Evolutionary conservation across 345 rosid genomes (phyloP), one percentile per base, ranked within the genome.

Genomic region (Rhizophora apiculata): DNA sequence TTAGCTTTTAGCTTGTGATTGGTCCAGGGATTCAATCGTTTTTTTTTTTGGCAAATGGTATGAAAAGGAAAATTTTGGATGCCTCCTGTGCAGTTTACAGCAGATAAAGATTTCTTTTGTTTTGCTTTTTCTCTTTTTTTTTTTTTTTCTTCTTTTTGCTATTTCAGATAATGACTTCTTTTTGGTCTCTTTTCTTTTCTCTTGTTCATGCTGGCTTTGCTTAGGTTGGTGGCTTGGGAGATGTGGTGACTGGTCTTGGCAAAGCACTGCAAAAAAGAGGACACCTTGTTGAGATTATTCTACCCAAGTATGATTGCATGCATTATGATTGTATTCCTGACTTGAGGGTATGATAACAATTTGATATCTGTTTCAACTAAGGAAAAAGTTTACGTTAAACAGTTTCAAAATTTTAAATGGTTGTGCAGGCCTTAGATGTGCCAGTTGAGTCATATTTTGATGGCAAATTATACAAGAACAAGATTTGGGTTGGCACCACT

Each of bases 171-270:
- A 2, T 43, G 49, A 43, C 18, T 39, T 10, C 22, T 22, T 60
- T 16, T 34, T 71, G 24, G 24, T 24, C 20, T 39, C 18, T 21
- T 54, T 54, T 36, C 51, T 46, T 62, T 31, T 0, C 7, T 21
- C 7, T 63, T 39, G 56, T 22, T 22, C 34, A 30, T 62, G 39
- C 43, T 30, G 4, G 9, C 26, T 52, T 31, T 27, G 56, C 1
- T 53, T 68, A 95, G 99, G 97, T 95, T 84, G 99, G 99, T 67
- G 99, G 99, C 57, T 85, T 95, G 84, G 99, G 93, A 63, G 99
- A 95, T 69, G 99, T 95, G 57, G 92, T 95, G 71, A 82, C 96
- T 39, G 99, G 97, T 77, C 97, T 95, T 73, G 76, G 96, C 71
- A 95, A 91, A 84, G 89, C 97, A 75, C 77, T 95, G 65, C 99